Percentiles rank a stretch among this genome's conserved stretches.
phyloP scores from a whole-genome alignment of 768 basidiomycete species.

The Leccinum arenicola region DNA sequence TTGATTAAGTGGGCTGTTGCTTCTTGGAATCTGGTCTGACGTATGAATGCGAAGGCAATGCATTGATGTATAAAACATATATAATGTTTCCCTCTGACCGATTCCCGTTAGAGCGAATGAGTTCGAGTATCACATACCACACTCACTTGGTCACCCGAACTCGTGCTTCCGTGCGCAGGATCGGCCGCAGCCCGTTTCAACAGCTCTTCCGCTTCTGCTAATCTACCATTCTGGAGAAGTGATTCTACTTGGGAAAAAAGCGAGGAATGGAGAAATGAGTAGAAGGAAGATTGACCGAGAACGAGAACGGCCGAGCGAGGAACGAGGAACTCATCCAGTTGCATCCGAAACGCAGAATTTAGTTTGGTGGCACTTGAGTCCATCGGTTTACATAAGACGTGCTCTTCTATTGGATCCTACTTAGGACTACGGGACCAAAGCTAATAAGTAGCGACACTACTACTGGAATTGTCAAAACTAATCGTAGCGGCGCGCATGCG shows the following conservation, averaged over 20 bases:
- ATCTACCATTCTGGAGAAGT: constrained; percentile 58
- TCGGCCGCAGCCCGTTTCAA: constrained; percentile 53
- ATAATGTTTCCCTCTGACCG: constrained; percentile 58
- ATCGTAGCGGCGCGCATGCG: too few relatives aligned
- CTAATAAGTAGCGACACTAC: too few relatives aligned
- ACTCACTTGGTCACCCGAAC: constrained; percentile 11
- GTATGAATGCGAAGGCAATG: constrained; percentile 75
- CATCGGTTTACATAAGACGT: constrained; percentile 13
- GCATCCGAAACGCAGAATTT: neutral
- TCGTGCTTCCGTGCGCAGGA: constrained; percentile 10
- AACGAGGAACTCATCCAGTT: constrained; percentile 28
- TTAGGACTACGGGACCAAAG: too few relatives aligned
- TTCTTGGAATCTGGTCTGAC: constrained; percentile 79
- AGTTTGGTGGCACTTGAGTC: neutral
- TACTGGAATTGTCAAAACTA: too few relatives aligned
- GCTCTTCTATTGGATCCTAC: too few relatives aligned
- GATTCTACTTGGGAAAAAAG: constrained; percentile 71
- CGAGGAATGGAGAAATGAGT: constrained; percentile 68
- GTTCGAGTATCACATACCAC: neutral
- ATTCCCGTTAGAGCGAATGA: constrained; percentile 8
- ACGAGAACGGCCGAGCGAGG: constrained; percentile 69
- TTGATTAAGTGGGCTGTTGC: constrained; percentile 76
- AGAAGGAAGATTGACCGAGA: constrained; percentile 55
- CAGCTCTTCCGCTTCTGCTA: constrained; percentile 62
- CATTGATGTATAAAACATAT: constrained; percentile 70